Evolutionary conservation across 2,329 filamentous ascomycete species (phyloP), one percentile per base, ranked within the genome.

Genomic region (Diaporthe longicolla): DNA sequence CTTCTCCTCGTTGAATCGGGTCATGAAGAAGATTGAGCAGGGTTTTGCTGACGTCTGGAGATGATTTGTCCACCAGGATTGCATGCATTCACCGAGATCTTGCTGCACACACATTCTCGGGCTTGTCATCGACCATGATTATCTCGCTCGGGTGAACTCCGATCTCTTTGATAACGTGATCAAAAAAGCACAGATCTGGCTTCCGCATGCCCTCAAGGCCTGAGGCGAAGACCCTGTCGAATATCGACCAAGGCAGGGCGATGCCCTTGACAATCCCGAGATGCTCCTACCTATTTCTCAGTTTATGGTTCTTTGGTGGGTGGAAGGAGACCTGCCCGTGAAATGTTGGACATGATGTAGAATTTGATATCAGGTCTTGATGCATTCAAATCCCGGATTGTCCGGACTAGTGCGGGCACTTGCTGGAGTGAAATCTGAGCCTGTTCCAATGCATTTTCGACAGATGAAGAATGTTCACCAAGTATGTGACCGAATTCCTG

Each of bases 271-370:
- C 54, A 21, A 57, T 57, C 19, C 35, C 9, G 8, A 57, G 5
- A 21, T 57, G 54, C 29, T 57, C 54, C 54, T 57, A 57, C 54
- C 4, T 2, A 35, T 57, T 35, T 19, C 4, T 57, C 19, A 57
- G 54, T 57, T 32, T 5, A 4, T 21, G 3, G 10, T n/a, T 26
- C 21, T 35, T 13, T 57, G 3, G 21, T 6, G 9, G 5, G 29
- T 10, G 35, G 7, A 29, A 35, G 54, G 11, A 35, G 8, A 57
- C 54, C 11, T 57, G 10, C 54, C 54, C 29, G 54, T 57, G 54
- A 57, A n/a, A 57, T 57, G 13, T 57, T 57, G 5, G 54, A 57
- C 54, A 57, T 57, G 54, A 57, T 5, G 29, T 57, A 57, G 29
- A 57, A 15, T 57, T 57, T 57, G 29, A 57, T 2, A 57, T 57